Evolutionary conservation across 2,329 filamentous ascomycete genomes (phyloP), one percentile per base, ranked within the genome.

Genomic region (Penicillium sp.): DNA sequence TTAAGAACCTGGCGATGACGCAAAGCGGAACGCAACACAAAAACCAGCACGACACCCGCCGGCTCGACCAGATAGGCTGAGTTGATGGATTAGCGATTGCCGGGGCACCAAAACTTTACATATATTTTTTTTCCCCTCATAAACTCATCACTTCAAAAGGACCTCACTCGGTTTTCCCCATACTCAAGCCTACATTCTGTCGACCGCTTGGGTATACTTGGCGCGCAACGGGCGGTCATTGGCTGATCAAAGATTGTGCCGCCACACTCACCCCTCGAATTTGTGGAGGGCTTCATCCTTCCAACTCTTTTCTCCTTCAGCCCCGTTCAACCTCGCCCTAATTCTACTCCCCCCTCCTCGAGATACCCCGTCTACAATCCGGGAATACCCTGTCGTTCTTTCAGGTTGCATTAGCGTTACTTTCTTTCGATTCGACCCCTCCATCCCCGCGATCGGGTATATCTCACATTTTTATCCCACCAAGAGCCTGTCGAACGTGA

Each of bases 201-300:
- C 35, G 33, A 45, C 14, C 26, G 56, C 43, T 45, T 51, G 48
- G 37, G 48, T 65, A 65, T 67, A 65, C 61, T 60, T 59, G 58
- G 52, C 58, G 58, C 22, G 56, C 42, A 55, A 42, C 58, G 65
- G 49, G 37, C 57, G 48, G 52, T 66, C 57, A 65, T 67, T 65
- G 68, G 67, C 56, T 61, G 60, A 62, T 59, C 58, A 62, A 58
- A 63, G 64, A 65, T 68, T 68, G 63, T 68, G 62, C 67, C 68
- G 68, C 68, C 68, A 70, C 68, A 63, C 70, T 69, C 70, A 72
- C 68, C 67, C 62, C 66, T 69, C 65, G 65, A 69, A 70, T 71
- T 71, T 73, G 71, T 73, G 71, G 71, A 73, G 71, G 71, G 71
- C 65, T 63, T 62, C 49, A 46, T 61, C 65, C 56, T 58, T 60